Evolutionary conservation across 2,329 filamentous ascomycete genomes (phyloP), one percentile per base, ranked within the genome.

Genomic region (Onygenales sp.): DNA sequence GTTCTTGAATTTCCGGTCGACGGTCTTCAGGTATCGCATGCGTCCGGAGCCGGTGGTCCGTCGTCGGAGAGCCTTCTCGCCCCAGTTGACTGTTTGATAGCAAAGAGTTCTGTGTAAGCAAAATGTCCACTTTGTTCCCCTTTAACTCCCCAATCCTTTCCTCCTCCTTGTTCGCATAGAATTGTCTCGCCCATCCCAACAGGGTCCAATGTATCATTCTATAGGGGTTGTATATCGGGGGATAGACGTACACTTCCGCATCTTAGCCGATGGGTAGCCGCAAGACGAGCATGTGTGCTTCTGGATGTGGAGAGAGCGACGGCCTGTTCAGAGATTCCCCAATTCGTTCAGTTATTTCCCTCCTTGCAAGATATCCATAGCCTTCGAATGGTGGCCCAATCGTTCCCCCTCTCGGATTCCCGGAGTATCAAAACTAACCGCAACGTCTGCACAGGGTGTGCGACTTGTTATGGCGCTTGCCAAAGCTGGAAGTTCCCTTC

Each of bases 61-160:
- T 87, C 93, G 94, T 78, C 93, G 84, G 89, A 97, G 97, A 70
- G 91, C 92, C 88, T 98, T 98, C 85, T 97, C 92, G 77, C 88
- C 84, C 93, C 93, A 98, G 88, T 98, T 96, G 86, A 86, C 92
- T 97, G 73, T 73, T 58, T 49, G 41, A 49, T 14, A 3, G 32
- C 33, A 41, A 13, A 54, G 52, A 59, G 59, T 54, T 53, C 56
- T 62, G 60, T 68, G 65, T 64, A 60, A 61, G 59, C 27, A 56
- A 51, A 55, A 21, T 57, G 11, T 53, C 39, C 35, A 35, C 32
- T 46, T 31, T 52, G 41, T 31, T 32, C 6, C 33, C 13, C 31
- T 41, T 14, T 17, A n/a, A n/a, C 11, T 43, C 31, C 13, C 27
- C 17, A 27, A 21, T 9, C 17, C n/a, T 11, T 33, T 9, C n/a